These are phyloP conservation scores for Balamuthia mandrillaris DNA, from an alignment of 208 protist species.

Conservation along the genomic window DNA sequence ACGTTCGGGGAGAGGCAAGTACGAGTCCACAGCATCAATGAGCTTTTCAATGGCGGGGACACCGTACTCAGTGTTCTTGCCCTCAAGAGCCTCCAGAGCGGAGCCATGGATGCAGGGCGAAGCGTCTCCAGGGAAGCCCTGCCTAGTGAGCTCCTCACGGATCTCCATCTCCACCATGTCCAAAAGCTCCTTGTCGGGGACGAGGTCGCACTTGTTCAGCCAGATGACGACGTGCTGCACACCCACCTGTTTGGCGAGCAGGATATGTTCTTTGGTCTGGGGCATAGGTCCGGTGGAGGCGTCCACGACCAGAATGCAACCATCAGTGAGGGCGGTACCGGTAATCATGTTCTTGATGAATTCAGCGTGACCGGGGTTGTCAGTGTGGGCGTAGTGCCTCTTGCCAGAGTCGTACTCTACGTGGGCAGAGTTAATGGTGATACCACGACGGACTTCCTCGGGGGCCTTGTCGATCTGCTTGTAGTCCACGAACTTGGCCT, in stretches of 20 bases:
- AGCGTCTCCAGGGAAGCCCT: conserved; percentile 76
- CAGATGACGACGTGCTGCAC: conserved; percentile 94
- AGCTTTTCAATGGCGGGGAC: conserved; percentile 83
- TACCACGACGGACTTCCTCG: conserved; percentile 81
- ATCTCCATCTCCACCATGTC: conserved; percentile 95
- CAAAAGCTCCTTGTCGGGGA: conserved; percentile 67
- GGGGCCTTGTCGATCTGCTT: conserved; percentile 80
- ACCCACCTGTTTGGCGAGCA: conserved; percentile 96
- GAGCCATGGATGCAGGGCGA: conserved; percentile 85
- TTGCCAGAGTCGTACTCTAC: conserved; percentile 80
- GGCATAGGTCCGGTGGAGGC: conserved; percentile 94
- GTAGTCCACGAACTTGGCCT: conserved; percentile 72
- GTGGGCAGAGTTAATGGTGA: conserved; percentile 81
- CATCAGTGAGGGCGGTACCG: conserved; percentile 80
- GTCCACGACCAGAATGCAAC: conserved; percentile 81
- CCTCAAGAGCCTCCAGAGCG: conserved; percentile 91
- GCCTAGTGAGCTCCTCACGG: conserved; percentile 81
- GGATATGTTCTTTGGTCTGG: conserved; percentile 98
- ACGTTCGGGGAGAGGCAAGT: conserved; percentile 79
- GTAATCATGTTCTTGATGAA: conserved; percentile 90
- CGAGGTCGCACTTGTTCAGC: conserved; percentile 94
- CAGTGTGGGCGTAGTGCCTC: conserved; percentile 84
- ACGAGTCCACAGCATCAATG: conserved; percentile 86
- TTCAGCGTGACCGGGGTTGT: conserved; percentile 84
- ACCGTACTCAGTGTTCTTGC: conserved; percentile 81